Conservation (phyloP, 2,329 filamentous ascomycete species). For the Botrytis galanthina region DNA sequence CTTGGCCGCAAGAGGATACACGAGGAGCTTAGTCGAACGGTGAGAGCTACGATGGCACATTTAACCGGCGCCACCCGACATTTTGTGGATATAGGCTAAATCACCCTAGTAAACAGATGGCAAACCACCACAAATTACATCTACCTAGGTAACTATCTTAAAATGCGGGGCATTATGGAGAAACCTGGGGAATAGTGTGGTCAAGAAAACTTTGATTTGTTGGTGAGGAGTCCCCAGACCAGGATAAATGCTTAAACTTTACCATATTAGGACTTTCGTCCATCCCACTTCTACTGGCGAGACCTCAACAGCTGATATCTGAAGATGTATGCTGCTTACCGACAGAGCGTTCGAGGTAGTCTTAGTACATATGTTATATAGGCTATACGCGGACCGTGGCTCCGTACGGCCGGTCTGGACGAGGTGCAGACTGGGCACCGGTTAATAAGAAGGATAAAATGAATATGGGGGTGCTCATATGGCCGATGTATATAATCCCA, state of each 20-base stretch:
- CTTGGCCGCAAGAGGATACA: slow-evolving; percentile 8
- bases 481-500: slow-evolving; percentile 1
- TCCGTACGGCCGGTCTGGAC: slow-evolving; percentile 6
- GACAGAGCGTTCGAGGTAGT: slow-evolving; percentile 8
- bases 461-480: neutral
- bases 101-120: neutral
- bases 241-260: neutral
- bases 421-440: slow-evolving; percentile 2
- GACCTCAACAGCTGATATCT: slow-evolving; percentile 1
- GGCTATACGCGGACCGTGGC: slow-evolving; percentile 4
- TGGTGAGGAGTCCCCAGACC: slow-evolving; percentile 3
- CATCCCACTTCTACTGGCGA: neutral
- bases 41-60: neutral
- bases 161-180: slow-evolving; percentile 7
- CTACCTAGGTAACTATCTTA: neutral
- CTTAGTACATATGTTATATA: neutral
- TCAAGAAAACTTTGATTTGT: neutral
- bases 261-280: neutral
- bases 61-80: slow-evolving; percentile 13
- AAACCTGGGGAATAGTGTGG: slow-evolving; percentile 18
- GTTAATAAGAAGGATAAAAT: slow-evolving; percentile 8
- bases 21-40: slow-evolving; percentile 15
- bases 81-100: slow-evolving; percentile 7
- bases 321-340: slow-evolving; percentile 2
- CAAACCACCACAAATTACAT: neutral